A percentile compares a stretch with the other conserved stretches of the same genome.
Evolutionary conservation across 2,329 filamentous ascomycete species (phyloP).

Genomic region (Beauveria australis): DNA sequence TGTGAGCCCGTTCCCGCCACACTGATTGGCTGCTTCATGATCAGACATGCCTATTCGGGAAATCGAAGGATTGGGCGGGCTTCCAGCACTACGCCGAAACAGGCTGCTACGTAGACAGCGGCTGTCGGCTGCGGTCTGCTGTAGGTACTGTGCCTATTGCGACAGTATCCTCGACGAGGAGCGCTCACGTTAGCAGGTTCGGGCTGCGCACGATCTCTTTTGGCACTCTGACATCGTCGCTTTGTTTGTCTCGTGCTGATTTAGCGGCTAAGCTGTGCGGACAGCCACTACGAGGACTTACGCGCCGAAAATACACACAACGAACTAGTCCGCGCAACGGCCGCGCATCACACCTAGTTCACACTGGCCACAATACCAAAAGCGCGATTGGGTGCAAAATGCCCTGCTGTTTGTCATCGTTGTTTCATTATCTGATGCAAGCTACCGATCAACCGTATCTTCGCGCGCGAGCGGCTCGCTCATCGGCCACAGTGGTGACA

Average conservation of each 20-base stretch:
- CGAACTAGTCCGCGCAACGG: background rate
- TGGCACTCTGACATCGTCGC: background rate
- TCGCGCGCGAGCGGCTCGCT: background rate
- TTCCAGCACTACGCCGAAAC: no score
- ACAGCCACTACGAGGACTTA: background rate
- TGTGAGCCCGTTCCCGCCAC: background rate
- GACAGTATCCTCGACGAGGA: no score
- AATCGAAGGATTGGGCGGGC: background rate
- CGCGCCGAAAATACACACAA: background rate
- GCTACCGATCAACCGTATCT: background rate
- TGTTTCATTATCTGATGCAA: background rate
- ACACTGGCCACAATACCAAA: background rate
- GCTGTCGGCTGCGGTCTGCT: background rate
- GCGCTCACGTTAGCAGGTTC: background rate
- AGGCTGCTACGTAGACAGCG: background rate
- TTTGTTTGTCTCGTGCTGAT: background rate
- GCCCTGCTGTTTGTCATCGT: background rate
- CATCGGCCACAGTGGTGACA: background rate
- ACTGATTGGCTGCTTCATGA: background rate
- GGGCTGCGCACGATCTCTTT: background rate
- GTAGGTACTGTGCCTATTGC: no score
- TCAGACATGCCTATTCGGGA: background rate
- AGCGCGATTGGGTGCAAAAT: background rate
- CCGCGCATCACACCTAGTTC: background rate
- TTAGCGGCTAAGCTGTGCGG: background rate